Conservation (phyloP, 495 filamentous ascomycete genomes). For the Apiosordaria backusii region DNA sequence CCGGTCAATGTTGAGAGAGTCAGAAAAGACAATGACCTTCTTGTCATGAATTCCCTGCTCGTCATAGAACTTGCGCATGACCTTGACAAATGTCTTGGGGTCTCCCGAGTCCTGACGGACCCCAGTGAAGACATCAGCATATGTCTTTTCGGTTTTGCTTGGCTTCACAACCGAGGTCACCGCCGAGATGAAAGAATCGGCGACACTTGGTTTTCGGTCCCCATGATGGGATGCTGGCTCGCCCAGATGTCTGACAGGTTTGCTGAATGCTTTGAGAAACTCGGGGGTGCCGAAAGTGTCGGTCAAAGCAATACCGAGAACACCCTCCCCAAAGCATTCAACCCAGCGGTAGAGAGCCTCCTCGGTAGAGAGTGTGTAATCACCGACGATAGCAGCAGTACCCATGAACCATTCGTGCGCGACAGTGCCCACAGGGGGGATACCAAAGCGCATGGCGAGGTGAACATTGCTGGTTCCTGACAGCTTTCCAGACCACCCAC, state of each 20-base stretch:
- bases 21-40: conserved; percentile 96
- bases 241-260: conserved; percentile 45
- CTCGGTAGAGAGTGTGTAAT: conserved; percentile 82
- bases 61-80: conserved; percentile 86
- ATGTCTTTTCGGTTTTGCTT: conserved; percentile 49
- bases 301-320: conserved; percentile 89
- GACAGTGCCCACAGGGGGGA: conserved; percentile 84
- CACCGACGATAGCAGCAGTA: conserved; percentile 82
- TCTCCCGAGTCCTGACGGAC: conserved; percentile 95
- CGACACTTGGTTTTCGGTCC: conserved; percentile 28
- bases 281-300: conserved; percentile 94
- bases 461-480: conserved; percentile 95
- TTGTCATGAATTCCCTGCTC: conserved; percentile 66
- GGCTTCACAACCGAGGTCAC: conserved; percentile 12
- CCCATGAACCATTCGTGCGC: conserved; percentile 99
- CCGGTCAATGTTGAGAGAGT: conserved; percentile 85
- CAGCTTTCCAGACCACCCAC: conserved; percentile 64
- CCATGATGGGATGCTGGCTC: conserved; percentile 11
- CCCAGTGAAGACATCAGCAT: conserved; percentile 81
- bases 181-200: conserved; percentile 34
- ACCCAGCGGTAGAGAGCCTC: conserved; percentile 82
- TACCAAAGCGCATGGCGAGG: conserved; percentile 85
- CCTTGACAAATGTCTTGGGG: conserved; percentile 73
- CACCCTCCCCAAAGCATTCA: conserved; percentile 84
- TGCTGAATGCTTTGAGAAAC: conserved; percentile 80